Evolutionary conservation across 192 early-diverging fungal genomes (phyloP).

Genomic region (Chytriomyces hyalinus): DNA sequence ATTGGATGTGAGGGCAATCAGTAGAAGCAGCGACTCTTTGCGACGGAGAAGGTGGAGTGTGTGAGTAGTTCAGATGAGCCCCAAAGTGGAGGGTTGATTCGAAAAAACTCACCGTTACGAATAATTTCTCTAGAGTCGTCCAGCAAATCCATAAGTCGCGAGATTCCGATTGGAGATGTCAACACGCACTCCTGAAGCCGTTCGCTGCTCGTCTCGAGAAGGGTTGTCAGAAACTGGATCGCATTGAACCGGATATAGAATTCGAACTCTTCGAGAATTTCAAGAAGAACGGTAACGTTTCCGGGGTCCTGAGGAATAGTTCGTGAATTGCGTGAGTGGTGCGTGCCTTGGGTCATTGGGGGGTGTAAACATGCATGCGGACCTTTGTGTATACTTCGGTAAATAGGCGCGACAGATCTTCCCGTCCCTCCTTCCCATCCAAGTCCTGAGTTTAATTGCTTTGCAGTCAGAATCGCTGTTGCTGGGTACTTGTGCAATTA

Average conservation of each 20-base stretch:
- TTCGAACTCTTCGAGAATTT: constrained; percentile 87
- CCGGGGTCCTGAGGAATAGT: constrained; percentile 42
- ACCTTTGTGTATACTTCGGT: constrained; percentile 57
- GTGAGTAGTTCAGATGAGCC: background rate
- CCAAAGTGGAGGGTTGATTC: background rate
- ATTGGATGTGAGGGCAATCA: constrained; percentile 88
- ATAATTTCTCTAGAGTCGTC: constrained; percentile 94
- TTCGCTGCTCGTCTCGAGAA: constrained; percentile 66
- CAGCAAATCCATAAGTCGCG: constrained; percentile 88
- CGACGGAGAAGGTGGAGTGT: background rate
- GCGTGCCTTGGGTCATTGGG: background rate
- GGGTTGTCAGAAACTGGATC: constrained; percentile 81
- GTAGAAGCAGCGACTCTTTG: constrained; percentile 85
- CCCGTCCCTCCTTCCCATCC: constrained; percentile 9
- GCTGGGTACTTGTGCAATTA: background rate
- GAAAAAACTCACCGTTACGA: constrained; percentile 74
- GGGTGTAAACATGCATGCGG: background rate
- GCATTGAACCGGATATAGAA: constrained; percentile 95
- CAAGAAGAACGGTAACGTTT: constrained; percentile 82
- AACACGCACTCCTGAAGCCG: constrained; percentile 84
- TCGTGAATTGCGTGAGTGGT: background rate
- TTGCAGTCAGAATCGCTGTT: background rate
- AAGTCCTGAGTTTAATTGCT: constrained; percentile 16
- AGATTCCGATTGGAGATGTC: constrained; percentile 70
- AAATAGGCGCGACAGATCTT: constrained; percentile 50